These are phyloP conservation scores for Misopates orontium DNA, from an alignment of 257 asterid species.

Conservation along the genomic window DNA sequence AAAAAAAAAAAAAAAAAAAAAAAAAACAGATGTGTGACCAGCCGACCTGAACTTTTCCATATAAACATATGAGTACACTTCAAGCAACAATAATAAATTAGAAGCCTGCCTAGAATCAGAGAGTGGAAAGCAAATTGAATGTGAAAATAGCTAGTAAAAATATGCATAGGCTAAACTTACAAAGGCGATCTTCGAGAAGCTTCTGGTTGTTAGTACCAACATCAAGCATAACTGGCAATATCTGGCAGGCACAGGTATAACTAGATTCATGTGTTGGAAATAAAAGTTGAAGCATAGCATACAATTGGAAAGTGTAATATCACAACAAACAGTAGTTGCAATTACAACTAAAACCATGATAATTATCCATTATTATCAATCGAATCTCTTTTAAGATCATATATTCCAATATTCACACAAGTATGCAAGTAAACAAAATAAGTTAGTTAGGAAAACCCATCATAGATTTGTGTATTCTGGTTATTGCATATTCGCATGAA, in stretches of 20 bases:
- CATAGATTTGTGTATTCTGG: neutral
- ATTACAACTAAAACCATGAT: neutral
- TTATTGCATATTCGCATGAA: conserved; percentile 21
- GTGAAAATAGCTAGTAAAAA: conserved; percentile 6
- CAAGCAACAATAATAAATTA: conserved; percentile 22
- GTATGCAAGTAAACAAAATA: neutral
- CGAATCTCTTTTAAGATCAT: neutral
- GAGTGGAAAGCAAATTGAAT: conserved; percentile 22
- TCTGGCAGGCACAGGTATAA: conserved; percentile 45
- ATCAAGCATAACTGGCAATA: conserved; percentile 98
- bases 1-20: too few species aligned
- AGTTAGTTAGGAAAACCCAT: neutral
- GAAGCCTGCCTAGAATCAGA: conserved; percentile 21
- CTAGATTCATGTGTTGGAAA: conserved; percentile 14
- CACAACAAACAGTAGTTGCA: neutral
- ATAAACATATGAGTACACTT: neutral
- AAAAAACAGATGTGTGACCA: too few species aligned
- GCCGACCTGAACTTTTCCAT: conserved; percentile 1
- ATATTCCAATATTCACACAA: neutral
- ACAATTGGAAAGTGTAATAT: neutral
- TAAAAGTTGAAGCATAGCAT: conserved; percentile 9
- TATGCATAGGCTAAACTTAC: conserved; percentile 56
- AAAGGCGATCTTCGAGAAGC: conserved; percentile 88
- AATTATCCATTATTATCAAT: conserved; percentile 15
- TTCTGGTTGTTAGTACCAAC: conserved; percentile 95